A percentile compares a stretch with the other conserved stretches of the same genome.
Conservation (phyloP, 2,329 filamentous ascomycete species). For the Aureobasidium pullulans region DNA sequence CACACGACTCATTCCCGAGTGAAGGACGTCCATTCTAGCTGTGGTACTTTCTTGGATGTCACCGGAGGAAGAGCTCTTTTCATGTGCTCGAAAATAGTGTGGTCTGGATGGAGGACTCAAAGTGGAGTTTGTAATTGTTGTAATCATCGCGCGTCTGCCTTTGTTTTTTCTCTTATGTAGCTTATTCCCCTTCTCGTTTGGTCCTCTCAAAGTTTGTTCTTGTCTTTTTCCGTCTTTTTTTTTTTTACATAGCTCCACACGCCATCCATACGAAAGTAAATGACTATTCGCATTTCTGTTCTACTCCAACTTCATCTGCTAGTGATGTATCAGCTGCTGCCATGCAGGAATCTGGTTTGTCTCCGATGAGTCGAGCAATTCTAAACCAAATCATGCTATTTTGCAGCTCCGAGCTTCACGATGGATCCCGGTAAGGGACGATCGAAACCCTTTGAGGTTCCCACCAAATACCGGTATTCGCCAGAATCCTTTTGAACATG, state of each 20-base stretch:
- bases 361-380: no score
- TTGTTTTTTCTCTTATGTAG: neutral
- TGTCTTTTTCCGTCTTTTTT: neutral
- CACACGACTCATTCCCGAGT: neutral
- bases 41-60: neutral
- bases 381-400: no score
- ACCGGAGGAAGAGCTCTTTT: neutral
- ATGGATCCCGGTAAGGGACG: no score
- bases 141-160: neutral
- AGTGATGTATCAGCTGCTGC: no score
- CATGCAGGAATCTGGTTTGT: no score
- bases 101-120: neutral
- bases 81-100: neutral
- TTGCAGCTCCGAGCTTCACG: no score
- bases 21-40: neutral
- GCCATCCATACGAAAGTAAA: neutral
- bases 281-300: neutral
- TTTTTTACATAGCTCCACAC: neutral
- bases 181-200: slow-evolving; percentile 5
- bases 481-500: no score
- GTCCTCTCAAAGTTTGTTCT: neutral
- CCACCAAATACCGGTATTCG: no score
- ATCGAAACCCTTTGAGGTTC: no score
- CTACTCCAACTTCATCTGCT: no score
- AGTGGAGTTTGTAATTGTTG: neutral